Percentiles rank a stretch among this genome's conserved stretches.
These are phyloP conservation scores for Magnolia kwangsiensis DNA, from an alignment of 164 flowering plant genomes.

Conservation along the genomic window DNA sequence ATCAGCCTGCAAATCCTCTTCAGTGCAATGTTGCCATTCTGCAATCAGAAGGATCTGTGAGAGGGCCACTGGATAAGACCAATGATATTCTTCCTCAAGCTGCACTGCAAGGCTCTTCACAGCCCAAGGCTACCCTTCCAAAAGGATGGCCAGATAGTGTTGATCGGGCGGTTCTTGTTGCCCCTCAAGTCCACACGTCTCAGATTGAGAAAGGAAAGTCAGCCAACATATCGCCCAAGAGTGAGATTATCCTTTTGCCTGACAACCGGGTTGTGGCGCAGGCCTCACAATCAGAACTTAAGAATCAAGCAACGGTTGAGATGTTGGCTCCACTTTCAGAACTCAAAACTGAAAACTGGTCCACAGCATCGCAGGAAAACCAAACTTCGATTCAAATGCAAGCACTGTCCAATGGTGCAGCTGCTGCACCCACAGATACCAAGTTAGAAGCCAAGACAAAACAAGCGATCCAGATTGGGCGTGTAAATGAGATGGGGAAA, in stretches of 20 bases:
- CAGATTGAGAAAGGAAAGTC: conserved; percentile 9
- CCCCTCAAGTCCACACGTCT: conserved; percentile 1
- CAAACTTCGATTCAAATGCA: not conserved
- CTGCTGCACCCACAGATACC: conserved; percentile 5
- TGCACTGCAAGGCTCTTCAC: conserved; percentile 4
- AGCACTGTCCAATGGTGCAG: conserved; percentile 1
- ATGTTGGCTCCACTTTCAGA: conserved; percentile 11
- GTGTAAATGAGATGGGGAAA: not conserved
- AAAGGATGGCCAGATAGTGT: not conserved
- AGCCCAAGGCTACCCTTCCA: not conserved
- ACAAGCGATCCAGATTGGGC: not conserved
- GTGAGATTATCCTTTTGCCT: conserved; percentile 5
- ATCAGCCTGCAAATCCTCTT: conserved; percentile 17
- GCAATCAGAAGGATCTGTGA: not conserved
- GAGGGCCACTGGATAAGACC: not conserved
- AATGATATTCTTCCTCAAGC: conserved; percentile 1
- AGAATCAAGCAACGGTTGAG: conserved; percentile 4
- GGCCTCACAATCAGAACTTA: conserved; percentile 23
- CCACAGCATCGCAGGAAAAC: conserved; percentile 46
- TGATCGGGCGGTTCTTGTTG: not conserved
- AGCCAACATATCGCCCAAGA: not conserved
- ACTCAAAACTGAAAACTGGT: conserved; percentile 34
- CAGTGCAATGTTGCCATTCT: conserved; percentile 14
- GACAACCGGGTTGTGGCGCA: conserved; percentile 5
- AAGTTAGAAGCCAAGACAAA: conserved; percentile 3